Percentiles rank a stretch among this genome's conserved stretches.
Conservation (phyloP, 495 filamentous ascomycete genomes). For the Aeminium ludgeri region DNA sequence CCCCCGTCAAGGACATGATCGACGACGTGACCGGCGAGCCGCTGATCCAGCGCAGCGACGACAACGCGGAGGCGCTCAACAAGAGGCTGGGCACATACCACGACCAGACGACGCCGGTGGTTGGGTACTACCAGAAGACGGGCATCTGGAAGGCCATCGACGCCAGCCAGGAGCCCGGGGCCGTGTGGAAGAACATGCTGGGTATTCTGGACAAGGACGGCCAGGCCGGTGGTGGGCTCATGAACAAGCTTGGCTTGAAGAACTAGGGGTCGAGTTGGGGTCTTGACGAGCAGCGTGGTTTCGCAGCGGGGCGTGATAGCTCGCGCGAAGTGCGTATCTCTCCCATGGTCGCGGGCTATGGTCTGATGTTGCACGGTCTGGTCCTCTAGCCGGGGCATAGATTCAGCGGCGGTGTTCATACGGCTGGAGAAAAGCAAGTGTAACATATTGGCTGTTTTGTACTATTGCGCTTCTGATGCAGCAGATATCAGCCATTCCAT, state of each 20-base stretch:
- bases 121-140: constrained; percentile 87
- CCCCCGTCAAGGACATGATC: constrained; percentile 83
- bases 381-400: too few species aligned
- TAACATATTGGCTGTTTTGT: constrained; percentile 3
- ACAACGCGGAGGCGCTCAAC: constrained; percentile 93
- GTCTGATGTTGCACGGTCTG: too few species aligned
- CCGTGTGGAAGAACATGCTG: constrained; percentile 86
- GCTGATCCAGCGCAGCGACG: constrained; percentile 85
- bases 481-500: not conserved
- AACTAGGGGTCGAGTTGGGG: too few species aligned
- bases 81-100: constrained; percentile 93
- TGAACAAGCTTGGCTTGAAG: constrained; percentile 32
- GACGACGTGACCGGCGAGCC: constrained; percentile 96
- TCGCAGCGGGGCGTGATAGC: too few species aligned
- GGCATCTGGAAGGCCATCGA: constrained; percentile 95
- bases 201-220: constrained; percentile 56
- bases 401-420: too few species aligned
- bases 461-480: constrained; percentile 1
- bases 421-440: not conserved
- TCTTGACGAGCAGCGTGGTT: too few species aligned
- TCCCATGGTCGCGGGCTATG: too few species aligned
- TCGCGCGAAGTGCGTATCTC: not conserved
- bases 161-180: constrained; percentile 86
- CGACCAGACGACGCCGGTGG: constrained; percentile 80
- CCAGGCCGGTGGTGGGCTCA: constrained; percentile 23